Conservation (phyloP, 352 stramenopile species). For the Aphanomyces stellatus region DNA sequence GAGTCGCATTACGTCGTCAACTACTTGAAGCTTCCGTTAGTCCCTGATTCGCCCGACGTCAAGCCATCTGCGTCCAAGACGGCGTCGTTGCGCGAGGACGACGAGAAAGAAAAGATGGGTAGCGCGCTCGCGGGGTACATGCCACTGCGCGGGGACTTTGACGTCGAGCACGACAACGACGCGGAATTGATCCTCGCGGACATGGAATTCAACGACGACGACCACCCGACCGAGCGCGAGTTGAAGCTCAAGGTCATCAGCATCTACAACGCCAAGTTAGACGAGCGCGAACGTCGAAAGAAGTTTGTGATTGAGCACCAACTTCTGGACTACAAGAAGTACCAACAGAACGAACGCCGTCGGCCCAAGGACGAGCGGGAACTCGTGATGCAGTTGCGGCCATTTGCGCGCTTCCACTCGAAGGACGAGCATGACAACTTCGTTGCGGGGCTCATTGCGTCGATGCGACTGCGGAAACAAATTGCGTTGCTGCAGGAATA, state of each 20-base stretch:
- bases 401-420: constrained; percentile 94
- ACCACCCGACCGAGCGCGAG: constrained; percentile 83
- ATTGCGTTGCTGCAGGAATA: constrained; percentile 96
- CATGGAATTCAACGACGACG: constrained; percentile 92
- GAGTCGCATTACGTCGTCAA: constrained; percentile 81
- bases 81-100: background rate
- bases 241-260: constrained; percentile 94
- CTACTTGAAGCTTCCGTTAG: constrained; percentile 37
- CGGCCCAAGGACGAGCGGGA: constrained; percentile 93
- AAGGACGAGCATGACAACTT: constrained; percentile 91
- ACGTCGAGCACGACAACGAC: constrained; percentile 98
- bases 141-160: constrained; percentile 94
- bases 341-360: constrained; percentile 85
- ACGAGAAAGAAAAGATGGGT: constrained; percentile 26
- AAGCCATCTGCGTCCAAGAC: background rate
- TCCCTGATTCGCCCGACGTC: constrained; percentile 13
- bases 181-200: constrained; percentile 93
- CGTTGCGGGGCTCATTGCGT: constrained; percentile 82
- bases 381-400: constrained; percentile 88
- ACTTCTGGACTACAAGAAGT: constrained; percentile 91
- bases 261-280: constrained; percentile 96
- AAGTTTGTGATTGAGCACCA: constrained; percentile 87
- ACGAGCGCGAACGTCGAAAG: constrained; percentile 89
- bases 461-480: constrained; percentile 91
- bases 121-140: constrained; percentile 90